phyloP scores from a whole-genome alignment of 2,329 filamentous ascomycete genomes.

The Calycina herbarum region DNA sequence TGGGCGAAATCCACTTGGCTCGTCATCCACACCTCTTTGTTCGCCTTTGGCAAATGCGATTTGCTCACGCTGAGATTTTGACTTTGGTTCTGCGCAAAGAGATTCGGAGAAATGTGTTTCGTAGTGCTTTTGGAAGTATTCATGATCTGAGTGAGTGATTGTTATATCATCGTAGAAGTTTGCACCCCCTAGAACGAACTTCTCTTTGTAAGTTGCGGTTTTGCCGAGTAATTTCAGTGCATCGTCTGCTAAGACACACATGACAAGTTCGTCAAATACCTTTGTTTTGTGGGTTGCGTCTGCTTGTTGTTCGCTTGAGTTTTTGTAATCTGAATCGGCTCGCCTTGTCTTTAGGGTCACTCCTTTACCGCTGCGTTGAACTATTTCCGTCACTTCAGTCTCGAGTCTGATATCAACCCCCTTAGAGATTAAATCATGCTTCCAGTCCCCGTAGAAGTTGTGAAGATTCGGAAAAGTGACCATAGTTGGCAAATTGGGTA shows the following conservation, averaged over 20 bases:
- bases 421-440: slow-evolving; percentile 50
- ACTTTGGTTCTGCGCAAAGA: slow-evolving; percentile 50
- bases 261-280: slow-evolving; percentile 64
- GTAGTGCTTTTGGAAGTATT: slow-evolving; percentile 69
- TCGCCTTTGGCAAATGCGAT: slow-evolving; percentile 45
- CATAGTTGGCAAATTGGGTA: slow-evolving; percentile 64
- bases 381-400: slow-evolving; percentile 55
- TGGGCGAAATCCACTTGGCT: slow-evolving; percentile 54
- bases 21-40: slow-evolving; percentile 53
- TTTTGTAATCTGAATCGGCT: slow-evolving; percentile 49
- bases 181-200: slow-evolving; percentile 67
- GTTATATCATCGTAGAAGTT: slow-evolving; percentile 71
- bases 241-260: slow-evolving; percentile 66
- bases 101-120: slow-evolving; percentile 58
- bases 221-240: slow-evolving; percentile 60
- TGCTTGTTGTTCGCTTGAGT: slow-evolving; percentile 43
- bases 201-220: slow-evolving; percentile 61
- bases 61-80: slow-evolving; percentile 42
- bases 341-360: slow-evolving; percentile 51
- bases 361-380: slow-evolving; percentile 51
- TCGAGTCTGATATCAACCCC: slow-evolving; percentile 57
- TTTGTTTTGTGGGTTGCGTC: slow-evolving; percentile 48
- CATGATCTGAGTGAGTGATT: slow-evolving; percentile 64
- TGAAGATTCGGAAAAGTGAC: slow-evolving; percentile 64
- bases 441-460: slow-evolving; percentile 62